Percentiles rank a stretch among this genome's conserved stretches.
These are phyloP conservation scores for Royoungia palumana DNA, from an alignment of 768 basidiomycete species.

Conservation along the genomic window DNA sequence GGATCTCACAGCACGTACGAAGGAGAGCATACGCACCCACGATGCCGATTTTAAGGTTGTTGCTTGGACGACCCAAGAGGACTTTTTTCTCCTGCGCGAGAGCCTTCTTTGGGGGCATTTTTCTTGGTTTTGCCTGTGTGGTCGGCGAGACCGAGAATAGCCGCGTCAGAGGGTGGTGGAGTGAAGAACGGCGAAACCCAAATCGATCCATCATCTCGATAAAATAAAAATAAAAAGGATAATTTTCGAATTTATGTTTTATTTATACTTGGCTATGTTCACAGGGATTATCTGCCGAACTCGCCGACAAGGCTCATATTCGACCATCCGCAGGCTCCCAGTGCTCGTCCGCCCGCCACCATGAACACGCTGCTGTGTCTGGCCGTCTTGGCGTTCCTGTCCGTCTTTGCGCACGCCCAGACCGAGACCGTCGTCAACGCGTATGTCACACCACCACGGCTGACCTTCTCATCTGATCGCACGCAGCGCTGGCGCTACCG, in stretches of 20 bases:
- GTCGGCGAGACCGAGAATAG: constrained; percentile 38
- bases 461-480: constrained; percentile 12
- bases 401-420: constrained; percentile 38
- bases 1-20: neutral
- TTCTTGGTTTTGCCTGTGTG: constrained; percentile 46
- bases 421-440: constrained; percentile 43
- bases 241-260: neutral
- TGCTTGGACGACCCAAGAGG: constrained; percentile 86
- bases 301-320: constrained; percentile 10
- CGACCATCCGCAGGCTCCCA: neutral
- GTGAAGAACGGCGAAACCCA: constrained; percentile 24
- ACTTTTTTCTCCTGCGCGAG: constrained; percentile 74
- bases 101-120: constrained; percentile 92
- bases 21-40: constrained; percentile 66
- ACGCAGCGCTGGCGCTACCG: constrained; percentile 45
- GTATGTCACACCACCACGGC: constrained; percentile 36
- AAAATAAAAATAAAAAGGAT: constrained; percentile 4
- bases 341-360: constrained; percentile 6
- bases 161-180: constrained; percentile 16
- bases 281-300: constrained; percentile 21
- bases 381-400: constrained; percentile 17
- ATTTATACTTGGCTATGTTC: constrained; percentile 3
- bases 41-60: constrained; percentile 98
- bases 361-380: constrained; percentile 17
- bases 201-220: constrained; percentile 33